Percentiles rank a stretch among this genome's conserved stretches.
Conservation (phyloP, 1,139 yeast species). For the Nakaseomyces delphensis region DNA sequence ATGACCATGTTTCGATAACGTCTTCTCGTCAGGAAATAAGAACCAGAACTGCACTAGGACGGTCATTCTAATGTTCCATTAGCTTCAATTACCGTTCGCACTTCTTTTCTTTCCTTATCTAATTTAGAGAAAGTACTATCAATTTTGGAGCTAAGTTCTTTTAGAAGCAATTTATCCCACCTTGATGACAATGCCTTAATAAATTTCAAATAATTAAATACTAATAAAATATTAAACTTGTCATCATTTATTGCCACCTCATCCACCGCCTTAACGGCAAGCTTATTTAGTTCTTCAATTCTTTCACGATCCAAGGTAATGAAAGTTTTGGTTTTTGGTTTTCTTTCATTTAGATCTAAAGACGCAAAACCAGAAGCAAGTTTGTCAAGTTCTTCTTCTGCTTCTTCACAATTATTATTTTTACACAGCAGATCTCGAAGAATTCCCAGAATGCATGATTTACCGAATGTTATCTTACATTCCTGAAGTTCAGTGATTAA, state of each 20-base stretch:
- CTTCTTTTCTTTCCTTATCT: neutral
- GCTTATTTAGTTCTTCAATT: slow-evolving; percentile 20
- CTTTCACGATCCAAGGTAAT: slow-evolving; percentile 18
- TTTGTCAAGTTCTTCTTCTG: neutral
- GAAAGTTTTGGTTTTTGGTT: slow-evolving; percentile 9
- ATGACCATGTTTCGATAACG: too few species aligned
- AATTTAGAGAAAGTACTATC: neutral
- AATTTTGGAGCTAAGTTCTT: slow-evolving; percentile 8
- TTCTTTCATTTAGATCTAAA: slow-evolving; percentile 8
- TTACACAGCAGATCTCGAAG: slow-evolving; percentile 51
- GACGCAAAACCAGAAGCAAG: slow-evolving; percentile 11
- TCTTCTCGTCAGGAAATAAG: too few species aligned
- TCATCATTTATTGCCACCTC: slow-evolving; percentile 7
- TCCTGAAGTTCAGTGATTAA: slow-evolving; percentile 52
- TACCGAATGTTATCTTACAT: slow-evolving; percentile 58
- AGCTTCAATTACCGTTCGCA: slow-evolving; percentile 5
- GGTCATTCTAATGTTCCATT: neutral
- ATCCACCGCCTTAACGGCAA: slow-evolving; percentile 16
- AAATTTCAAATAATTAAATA: slow-evolving; percentile 21
- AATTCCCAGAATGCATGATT: slow-evolving; percentile 54
- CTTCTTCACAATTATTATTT: neutral
- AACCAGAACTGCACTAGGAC: neutral
- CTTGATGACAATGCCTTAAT: slow-evolving; percentile 16
- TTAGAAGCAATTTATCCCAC: slow-evolving; percentile 22
- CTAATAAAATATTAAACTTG: slow-evolving; percentile 13